phyloP scores from a whole-genome alignment of 352 stramenopile genomes.

The Phytophthora tubulina region DNA sequence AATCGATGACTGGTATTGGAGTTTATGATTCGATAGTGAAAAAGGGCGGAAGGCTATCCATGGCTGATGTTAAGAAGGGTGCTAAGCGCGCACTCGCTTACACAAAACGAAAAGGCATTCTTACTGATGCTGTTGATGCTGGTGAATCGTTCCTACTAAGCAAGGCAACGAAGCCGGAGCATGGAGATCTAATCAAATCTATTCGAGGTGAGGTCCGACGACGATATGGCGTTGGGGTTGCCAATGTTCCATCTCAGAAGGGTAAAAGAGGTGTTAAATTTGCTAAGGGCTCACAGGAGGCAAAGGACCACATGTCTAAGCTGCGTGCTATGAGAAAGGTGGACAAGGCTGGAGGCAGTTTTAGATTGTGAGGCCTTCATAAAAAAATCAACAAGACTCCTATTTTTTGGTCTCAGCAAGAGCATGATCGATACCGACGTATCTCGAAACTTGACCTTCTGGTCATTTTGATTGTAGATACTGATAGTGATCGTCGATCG shows the following conservation, averaged over 20 bases:
- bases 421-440: constrained; percentile 11
- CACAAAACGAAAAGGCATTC: constrained; percentile 12
- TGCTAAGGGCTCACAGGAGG: constrained; percentile 1
- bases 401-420: constrained; percentile 12
- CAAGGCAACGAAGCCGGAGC: constrained; percentile 21
- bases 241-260: too few relatives aligned
- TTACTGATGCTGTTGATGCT: constrained; percentile 23
- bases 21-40: constrained; percentile 18
- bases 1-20: background rate
- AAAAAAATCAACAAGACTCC: constrained; percentile 18
- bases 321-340: constrained; percentile 6
- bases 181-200: constrained; percentile 17
- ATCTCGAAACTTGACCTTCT: background rate
- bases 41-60: background rate
- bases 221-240: constrained; percentile 27
- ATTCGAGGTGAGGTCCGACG: background rate
- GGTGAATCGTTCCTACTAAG: constrained; percentile 5
- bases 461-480: background rate
- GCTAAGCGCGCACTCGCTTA: background rate
- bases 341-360: constrained; percentile 1
- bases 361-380: constrained; percentile 7
- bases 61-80: constrained; percentile 18
- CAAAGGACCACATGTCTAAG: constrained; percentile 14
- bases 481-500: background rate
- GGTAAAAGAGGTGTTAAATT: constrained; percentile 8